Evolutionary conservation across 331 rosid species (phyloP).

Genomic region (Rhamnella rubrinervis): DNA sequence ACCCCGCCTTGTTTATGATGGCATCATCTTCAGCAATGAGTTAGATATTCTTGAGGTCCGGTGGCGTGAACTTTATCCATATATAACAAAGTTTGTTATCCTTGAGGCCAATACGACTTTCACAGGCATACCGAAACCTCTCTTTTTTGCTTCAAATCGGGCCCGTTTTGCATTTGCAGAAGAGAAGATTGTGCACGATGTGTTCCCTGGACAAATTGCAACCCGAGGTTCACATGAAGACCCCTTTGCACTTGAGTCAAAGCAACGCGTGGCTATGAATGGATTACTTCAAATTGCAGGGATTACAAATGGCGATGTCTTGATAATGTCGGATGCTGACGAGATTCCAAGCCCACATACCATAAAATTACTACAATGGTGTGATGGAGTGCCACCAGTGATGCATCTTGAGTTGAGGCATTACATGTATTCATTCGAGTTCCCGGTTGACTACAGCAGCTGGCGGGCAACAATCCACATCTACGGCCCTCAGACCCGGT

Average conservation of each 20-base stretch:
- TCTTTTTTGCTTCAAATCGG: conserved; percentile 44
- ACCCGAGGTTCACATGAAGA: conserved; percentile 38
- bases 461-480: conserved; percentile 79
- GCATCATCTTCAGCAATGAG: conserved; percentile 85
- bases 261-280: conserved; percentile 75
- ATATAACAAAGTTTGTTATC: conserved; percentile 71
- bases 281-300: conserved; percentile 52
- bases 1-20: conserved; percentile 75
- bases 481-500: conserved; percentile 43
- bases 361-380: conserved; percentile 79
- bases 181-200: conserved; percentile 43
- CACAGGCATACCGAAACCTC: conserved; percentile 81
- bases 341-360: conserved; percentile 90
- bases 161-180: conserved; percentile 61
- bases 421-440: conserved; percentile 90
- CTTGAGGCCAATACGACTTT: conserved; percentile 77
- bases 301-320: conserved; percentile 64
- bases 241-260: conserved; percentile 66
- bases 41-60: conserved; percentile 82
- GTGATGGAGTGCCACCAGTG: conserved; percentile 74
- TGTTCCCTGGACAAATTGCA: conserved; percentile 49
- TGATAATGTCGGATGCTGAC: conserved; percentile 79
- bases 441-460: conserved; percentile 82
- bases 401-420: conserved; percentile 83
- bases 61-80: conserved; percentile 78